phyloP scores from a whole-genome alignment of 2,329 filamentous ascomycete genomes.

The Cylindrodendrum hubeiense region DNA sequence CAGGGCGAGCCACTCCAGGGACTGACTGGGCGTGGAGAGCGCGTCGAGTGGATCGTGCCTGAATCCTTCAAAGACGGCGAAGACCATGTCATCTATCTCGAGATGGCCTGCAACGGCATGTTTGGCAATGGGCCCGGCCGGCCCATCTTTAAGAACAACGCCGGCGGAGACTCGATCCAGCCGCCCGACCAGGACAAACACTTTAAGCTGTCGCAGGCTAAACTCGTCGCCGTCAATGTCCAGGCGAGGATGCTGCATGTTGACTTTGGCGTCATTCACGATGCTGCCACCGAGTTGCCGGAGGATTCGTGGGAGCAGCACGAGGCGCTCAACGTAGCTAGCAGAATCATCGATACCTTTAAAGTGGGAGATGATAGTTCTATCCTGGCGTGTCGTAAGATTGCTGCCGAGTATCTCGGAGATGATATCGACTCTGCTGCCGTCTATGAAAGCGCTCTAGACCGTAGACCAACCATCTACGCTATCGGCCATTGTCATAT shows the following conservation, averaged over 20 bases:
- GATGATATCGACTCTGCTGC: conserved; percentile 12
- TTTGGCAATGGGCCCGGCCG: conserved; percentile 90
- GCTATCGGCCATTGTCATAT: conserved; percentile 98
- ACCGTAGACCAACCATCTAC: conserved; percentile 88
- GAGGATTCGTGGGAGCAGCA: conserved; percentile 90
- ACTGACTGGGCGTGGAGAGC: conserved; percentile 88
- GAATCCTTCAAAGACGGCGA: conserved; percentile 84
- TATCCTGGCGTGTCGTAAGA: conserved; percentile 82
- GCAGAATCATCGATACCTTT: conserved; percentile 90
- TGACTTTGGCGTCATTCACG: conserved; percentile 96
- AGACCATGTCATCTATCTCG: conserved; percentile 91
- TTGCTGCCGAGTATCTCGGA: conserved; percentile 63
- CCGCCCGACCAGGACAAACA: conserved; percentile 88
- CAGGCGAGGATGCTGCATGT: conserved; percentile 86
- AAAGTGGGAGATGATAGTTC: conserved; percentile 83
- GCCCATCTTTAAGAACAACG: conserved; percentile 27
- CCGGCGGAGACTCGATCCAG: conserved; percentile 47
- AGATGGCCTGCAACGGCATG: conserved; percentile 99
- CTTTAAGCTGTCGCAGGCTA: conserved; percentile 80
- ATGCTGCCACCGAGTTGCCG: conserved; percentile 93
- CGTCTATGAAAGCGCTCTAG: conserved; percentile 10
- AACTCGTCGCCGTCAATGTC: conserved; percentile 90
- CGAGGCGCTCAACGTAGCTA: conserved; percentile 84
- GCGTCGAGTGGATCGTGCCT: conserved; percentile 92
- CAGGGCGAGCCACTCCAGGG: conserved; percentile 91